Evolutionary conservation across 345 rosid genomes (phyloP).

Genomic region (Murraya paniculata): DNA sequence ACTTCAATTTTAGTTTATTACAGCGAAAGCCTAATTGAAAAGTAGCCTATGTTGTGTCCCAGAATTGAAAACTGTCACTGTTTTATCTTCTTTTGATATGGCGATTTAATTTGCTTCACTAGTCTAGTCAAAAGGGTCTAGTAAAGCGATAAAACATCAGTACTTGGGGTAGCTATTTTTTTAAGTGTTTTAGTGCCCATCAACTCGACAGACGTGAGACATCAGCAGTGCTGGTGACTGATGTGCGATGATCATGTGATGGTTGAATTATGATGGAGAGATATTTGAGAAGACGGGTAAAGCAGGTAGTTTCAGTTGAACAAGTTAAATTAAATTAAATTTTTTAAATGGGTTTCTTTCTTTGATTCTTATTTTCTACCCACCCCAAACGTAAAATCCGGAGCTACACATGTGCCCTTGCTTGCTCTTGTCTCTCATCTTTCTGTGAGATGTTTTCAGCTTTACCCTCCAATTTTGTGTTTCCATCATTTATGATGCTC

Average conservation of each 20-base stretch:
- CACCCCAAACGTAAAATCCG: conserved; percentile 46
- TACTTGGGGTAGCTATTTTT: neutral
- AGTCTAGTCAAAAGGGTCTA: conserved; percentile 31
- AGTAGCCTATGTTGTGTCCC: conserved; percentile 23
- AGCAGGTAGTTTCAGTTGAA: conserved; percentile 19
- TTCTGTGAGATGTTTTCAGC: neutral
- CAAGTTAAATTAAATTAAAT: conserved; percentile 30
- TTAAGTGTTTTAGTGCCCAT: neutral
- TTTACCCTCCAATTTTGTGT: neutral
- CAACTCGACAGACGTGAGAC: neutral
- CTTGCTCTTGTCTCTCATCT: conserved; percentile 9
- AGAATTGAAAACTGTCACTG: conserved; percentile 9
- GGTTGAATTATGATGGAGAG: neutral
- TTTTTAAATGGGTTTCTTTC: conserved; percentile 25
- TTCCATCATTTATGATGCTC: conserved; percentile 6
- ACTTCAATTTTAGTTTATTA: neutral
- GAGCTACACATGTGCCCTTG: conserved; percentile 44
- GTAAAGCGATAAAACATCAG: neutral
- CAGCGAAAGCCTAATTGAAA: neutral
- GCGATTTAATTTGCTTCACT: conserved; percentile 21
- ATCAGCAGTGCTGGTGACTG: conserved; percentile 24
- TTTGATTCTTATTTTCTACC: conserved; percentile 19
- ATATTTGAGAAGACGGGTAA: conserved; percentile 25
- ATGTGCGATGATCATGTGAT: conserved; percentile 28
- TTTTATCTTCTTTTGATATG: conserved; percentile 47